A percentile compares a stretch with the other conserved stretches of the same genome.
phyloP scores from a whole-genome alignment of 371 early-diverging fungal genomes.

The Dinochytrium kinnereticum region DNA sequence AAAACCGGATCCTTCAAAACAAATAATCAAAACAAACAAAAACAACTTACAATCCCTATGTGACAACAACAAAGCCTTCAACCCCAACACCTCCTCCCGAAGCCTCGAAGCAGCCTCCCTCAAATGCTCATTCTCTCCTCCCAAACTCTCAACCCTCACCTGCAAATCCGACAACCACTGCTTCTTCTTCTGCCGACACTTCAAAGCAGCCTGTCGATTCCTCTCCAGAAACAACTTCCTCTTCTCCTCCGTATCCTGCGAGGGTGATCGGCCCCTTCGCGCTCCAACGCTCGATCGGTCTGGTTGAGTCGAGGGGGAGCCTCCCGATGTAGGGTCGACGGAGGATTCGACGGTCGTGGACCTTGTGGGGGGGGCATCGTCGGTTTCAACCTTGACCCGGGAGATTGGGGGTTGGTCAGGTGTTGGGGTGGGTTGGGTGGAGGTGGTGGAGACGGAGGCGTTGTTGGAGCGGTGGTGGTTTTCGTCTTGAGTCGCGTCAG shows the following conservation, averaged over 20 bases:
- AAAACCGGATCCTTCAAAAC: no score
- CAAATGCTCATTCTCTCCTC: slow-evolving; percentile 66
- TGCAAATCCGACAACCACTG: slow-evolving; percentile 72
- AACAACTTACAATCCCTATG: slow-evolving; percentile 31
- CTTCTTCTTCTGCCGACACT: slow-evolving; percentile 84
- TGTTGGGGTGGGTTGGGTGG: not conserved
- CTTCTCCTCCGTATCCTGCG: no score
- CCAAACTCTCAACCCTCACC: slow-evolving; percentile 58
- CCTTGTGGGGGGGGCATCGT: not conserved
- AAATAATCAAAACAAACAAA: not conserved
- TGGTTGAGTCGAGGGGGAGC: no score
- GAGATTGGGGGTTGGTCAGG: not conserved
- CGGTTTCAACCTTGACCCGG: not conserved
- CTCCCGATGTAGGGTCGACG: no score
- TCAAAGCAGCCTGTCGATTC: slow-evolving; percentile 77
- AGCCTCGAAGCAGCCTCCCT: slow-evolving; percentile 61
- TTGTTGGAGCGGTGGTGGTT: not conserved
- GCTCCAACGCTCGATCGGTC: no score
- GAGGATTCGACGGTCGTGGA: not conserved
- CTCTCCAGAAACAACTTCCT: slow-evolving; percentile 71
- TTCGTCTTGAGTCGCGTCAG: not conserved
- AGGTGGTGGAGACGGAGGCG: not conserved
- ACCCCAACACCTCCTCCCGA: slow-evolving; percentile 68
- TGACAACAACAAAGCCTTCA: slow-evolving; percentile 69
- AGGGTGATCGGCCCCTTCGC: no score